These are phyloP conservation scores for Pulicaria dysenterica DNA, from an alignment of 129 eudicot species.

Conservation along the genomic window DNA sequence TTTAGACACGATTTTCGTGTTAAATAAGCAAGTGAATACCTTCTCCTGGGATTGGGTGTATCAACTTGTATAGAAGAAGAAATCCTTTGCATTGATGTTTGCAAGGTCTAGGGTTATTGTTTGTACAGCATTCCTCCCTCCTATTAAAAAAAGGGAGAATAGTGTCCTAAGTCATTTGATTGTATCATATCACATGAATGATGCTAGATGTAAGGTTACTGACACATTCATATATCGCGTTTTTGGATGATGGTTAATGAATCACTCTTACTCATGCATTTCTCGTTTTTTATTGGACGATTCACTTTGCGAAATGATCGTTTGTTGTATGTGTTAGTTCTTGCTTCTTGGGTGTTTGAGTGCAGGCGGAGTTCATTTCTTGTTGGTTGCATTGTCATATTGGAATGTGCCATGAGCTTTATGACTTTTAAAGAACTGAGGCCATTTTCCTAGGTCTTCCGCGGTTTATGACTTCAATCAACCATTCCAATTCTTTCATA, in stretches of 20 bases:
- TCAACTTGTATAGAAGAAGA: slow-evolving; percentile 18
- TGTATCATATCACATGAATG: slow-evolving; percentile 15
- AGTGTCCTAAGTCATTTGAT: slow-evolving; percentile 19
- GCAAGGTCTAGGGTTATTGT: slow-evolving; percentile 18
- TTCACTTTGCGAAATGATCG: too few relatives aligned
- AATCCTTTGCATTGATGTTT: slow-evolving; percentile 19
- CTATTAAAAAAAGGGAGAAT: slow-evolving; percentile 13
- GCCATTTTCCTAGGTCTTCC: too few relatives aligned
- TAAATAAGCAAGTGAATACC: slow-evolving; percentile 40
- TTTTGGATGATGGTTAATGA: not conserved
- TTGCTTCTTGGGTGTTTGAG: too few relatives aligned
- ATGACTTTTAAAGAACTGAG: too few relatives aligned
- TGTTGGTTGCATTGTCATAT: too few relatives aligned
- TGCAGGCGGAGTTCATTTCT: too few relatives aligned
- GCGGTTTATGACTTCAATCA: too few relatives aligned
- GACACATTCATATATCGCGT: not conserved
- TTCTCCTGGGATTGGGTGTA: slow-evolving; percentile 6
- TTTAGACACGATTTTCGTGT: slow-evolving; percentile 85
- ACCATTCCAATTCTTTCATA: too few relatives aligned
- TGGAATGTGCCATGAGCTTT: too few relatives aligned
- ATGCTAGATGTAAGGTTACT: not conserved
- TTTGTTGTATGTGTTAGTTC: too few relatives aligned
- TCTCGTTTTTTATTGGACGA: too few relatives aligned
- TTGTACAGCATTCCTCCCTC: slow-evolving; percentile 6
- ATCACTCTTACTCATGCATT: too few relatives aligned